These are phyloP conservation scores for Pythium rishiriense DNA, from an alignment of 352 stramenopile genomes.

Conservation along the genomic window DNA sequence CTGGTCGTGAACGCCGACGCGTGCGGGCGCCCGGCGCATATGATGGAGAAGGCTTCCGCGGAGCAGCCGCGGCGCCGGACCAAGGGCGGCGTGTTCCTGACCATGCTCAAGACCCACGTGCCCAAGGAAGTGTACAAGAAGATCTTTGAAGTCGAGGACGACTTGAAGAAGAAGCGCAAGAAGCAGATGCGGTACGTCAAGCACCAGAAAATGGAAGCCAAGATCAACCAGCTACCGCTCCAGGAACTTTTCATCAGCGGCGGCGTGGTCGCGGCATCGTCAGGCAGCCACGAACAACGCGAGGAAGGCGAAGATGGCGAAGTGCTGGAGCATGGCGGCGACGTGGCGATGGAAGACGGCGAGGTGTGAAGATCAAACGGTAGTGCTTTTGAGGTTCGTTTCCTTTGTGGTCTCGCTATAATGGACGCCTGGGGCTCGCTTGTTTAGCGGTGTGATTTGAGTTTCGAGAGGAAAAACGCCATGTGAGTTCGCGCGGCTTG, in stretches of 20 bases:
- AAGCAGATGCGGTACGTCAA: slow-evolving; percentile 47
- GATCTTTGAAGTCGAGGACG: slow-evolving; percentile 75
- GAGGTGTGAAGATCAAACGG: neutral
- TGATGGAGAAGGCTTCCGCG: slow-evolving; percentile 46
- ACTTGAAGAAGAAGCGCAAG: slow-evolving; percentile 75
- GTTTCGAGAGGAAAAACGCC: slow-evolving; percentile 11
- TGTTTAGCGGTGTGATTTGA: neutral
- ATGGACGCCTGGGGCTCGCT: neutral
- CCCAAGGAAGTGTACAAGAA: slow-evolving; percentile 65
- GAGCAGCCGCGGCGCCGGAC: slow-evolving; percentile 57
- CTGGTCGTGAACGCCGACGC: slow-evolving; percentile 49
- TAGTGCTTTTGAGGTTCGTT: slow-evolving; percentile 1
- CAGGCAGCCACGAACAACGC: slow-evolving; percentile 14
- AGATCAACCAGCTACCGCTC: slow-evolving; percentile 56
- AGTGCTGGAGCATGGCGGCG: slow-evolving; percentile 27
- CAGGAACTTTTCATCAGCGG: slow-evolving; percentile 46
- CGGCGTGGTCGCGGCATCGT: neutral
- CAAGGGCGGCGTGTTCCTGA: slow-evolving; percentile 71
- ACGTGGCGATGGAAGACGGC: slow-evolving; percentile 17
- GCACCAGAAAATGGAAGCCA: slow-evolving; percentile 63
- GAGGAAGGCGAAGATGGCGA: slow-evolving; percentile 33
- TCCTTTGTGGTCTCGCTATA: neutral
- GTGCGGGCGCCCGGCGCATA: slow-evolving; percentile 48
- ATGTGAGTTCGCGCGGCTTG: slow-evolving; percentile 20
- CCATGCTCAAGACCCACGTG: slow-evolving; percentile 64